phyloP scores from a whole-genome alignment of 179 eudicot species.

The Beta corolliflora region DNA sequence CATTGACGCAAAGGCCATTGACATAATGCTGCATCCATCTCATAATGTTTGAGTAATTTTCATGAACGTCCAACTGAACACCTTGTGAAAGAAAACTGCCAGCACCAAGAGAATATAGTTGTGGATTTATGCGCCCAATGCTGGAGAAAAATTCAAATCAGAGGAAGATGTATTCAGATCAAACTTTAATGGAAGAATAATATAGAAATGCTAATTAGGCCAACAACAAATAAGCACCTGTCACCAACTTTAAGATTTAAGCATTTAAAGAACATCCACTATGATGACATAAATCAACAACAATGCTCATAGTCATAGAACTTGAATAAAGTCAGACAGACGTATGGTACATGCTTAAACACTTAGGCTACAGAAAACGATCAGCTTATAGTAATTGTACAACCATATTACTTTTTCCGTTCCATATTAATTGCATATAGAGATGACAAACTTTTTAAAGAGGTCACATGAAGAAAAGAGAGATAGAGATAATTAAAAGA shows the following conservation, averaged over 20 bases:
- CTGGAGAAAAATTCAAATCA: slow-evolving; percentile 46
- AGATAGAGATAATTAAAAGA: too few relatives aligned
- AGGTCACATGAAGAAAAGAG: too few relatives aligned
- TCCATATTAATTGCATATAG: too few relatives aligned
- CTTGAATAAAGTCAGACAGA: not conserved
- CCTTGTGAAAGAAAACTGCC: slow-evolving; percentile 51
- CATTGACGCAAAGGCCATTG: slow-evolving; percentile 80
- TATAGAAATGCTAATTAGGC: not conserved
- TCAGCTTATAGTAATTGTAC: not conserved
- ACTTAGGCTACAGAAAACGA: not conserved
- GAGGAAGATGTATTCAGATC: slow-evolving; percentile 25
- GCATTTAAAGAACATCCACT: not conserved
- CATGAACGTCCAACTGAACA: slow-evolving; percentile 23
- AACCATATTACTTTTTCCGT: not conserved
- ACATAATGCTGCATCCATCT: slow-evolving; percentile 81
- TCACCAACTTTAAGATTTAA: not conserved
- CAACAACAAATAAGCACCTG: not conserved
- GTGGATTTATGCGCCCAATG: slow-evolving; percentile 91
- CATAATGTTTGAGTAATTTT: slow-evolving; percentile 35
- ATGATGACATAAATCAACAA: not conserved
- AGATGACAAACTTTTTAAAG: too few relatives aligned
- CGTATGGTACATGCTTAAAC: not conserved
- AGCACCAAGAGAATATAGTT: slow-evolving; percentile 74
- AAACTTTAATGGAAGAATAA: not conserved
- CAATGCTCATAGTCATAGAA: not conserved